A percentile compares a stretch with the other conserved stretches of the same genome.
Conservation (phyloP, 805 yeast species). For the Hyphopichia homilentoma region DNA sequence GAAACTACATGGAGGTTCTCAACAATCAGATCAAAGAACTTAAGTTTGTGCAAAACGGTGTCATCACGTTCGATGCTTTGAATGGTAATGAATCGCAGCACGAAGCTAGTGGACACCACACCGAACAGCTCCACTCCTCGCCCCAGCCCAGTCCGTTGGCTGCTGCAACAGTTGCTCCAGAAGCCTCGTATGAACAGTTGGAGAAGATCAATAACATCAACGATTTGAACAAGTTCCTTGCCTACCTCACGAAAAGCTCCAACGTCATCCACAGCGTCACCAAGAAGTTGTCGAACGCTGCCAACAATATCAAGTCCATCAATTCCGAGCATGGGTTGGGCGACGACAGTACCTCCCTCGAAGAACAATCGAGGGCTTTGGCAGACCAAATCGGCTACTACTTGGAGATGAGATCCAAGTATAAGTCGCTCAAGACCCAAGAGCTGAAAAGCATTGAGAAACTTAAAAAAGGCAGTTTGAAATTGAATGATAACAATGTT, state of each 20-base stretch:
- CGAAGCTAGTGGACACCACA: background rate
- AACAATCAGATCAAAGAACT: slow-evolving; percentile 41
- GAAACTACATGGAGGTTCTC: slow-evolving; percentile 39
- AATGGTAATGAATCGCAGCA: slow-evolving; percentile 11
- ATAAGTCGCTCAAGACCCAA: slow-evolving; percentile 5
- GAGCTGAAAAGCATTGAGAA: slow-evolving; percentile 1
- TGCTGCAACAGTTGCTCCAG: background rate
- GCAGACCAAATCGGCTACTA: slow-evolving; percentile 22
- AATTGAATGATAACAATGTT: background rate
- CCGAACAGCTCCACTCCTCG: background rate
- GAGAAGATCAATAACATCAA: slow-evolving; percentile 37
- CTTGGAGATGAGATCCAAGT: slow-evolving; percentile 16
- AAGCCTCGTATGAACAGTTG: slow-evolving; percentile 25
- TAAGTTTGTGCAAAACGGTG: slow-evolving; percentile 41
- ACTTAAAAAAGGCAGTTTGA: slow-evolving; percentile 4
- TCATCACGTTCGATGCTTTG: slow-evolving; percentile 40
- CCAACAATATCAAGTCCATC: slow-evolving; percentile 4
- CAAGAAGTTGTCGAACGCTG: slow-evolving; percentile 17
- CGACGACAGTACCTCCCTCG: slow-evolving; percentile 7
- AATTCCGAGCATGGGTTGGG: slow-evolving; percentile 5
- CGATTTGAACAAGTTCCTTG: slow-evolving; percentile 37
- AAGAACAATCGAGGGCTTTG: slow-evolving; percentile 11
- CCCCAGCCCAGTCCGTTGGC: background rate
- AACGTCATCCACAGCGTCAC: slow-evolving; percentile 38
- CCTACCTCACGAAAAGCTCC: slow-evolving; percentile 33